These are phyloP conservation scores for Blastobotrys proliferans DNA, from an alignment of 1,139 yeast genomes.

Conservation along the genomic window DNA sequence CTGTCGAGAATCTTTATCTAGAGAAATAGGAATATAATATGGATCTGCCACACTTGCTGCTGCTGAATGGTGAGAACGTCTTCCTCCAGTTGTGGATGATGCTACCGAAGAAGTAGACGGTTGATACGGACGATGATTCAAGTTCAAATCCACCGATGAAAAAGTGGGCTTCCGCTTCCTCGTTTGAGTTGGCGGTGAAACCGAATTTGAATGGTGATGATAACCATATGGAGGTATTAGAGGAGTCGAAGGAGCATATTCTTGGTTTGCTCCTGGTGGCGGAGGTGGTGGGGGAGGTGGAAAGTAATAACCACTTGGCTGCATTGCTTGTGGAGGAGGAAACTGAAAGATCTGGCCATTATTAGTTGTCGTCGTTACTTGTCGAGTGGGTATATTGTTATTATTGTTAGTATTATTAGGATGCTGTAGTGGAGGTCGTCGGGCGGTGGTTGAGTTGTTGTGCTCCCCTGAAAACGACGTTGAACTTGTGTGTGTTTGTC, in stretches of 20 bases:
- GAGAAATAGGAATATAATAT: conserved; percentile 3
- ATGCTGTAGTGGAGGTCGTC: no score
- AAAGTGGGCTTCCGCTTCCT: conserved; percentile 12
- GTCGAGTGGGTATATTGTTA: background rate
- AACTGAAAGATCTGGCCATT: conserved; percentile 9
- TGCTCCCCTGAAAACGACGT: background rate
- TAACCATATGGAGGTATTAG: conserved; percentile 9
- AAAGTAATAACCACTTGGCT: background rate
- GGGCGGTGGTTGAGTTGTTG: no score
- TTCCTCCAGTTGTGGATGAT: background rate
- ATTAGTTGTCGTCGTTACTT: conserved; percentile 3
- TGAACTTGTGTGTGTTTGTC: background rate
- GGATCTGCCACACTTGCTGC: conserved; percentile 13
- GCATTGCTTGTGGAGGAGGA: conserved; percentile 7
- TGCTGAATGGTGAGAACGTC: conserved; percentile 3
- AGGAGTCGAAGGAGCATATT: background rate
- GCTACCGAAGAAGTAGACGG: background rate
- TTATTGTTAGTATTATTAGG: background rate
- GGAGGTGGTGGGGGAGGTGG: conserved; percentile 7
- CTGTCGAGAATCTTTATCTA: background rate
- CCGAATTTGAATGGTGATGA: conserved; percentile 11
- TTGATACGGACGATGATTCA: conserved; percentile 3
- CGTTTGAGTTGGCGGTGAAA: conserved; percentile 9
- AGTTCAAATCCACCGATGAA: conserved; percentile 10
- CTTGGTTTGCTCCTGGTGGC: conserved; percentile 3